Conservation (phyloP, 1,284 basidiomycete genomes). For the Xerocomus minutiporus region DNA sequence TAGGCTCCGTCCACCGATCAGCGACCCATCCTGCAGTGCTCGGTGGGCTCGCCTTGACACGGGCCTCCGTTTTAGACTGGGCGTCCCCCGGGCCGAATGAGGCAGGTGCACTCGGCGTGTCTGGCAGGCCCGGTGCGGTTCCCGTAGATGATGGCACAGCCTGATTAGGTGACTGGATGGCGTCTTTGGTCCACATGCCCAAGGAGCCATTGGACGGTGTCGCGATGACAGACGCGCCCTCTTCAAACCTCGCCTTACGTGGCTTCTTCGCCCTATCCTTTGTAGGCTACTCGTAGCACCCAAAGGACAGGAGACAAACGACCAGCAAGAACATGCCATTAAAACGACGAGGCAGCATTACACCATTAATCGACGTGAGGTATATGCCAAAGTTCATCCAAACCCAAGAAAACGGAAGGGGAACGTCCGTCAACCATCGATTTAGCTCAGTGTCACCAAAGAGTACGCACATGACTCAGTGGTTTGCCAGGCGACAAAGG, state of each 20-base stretch:
- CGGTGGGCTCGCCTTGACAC: conserved; percentile 6
- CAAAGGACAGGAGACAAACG: conserved; percentile 19
- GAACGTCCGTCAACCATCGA: conserved; percentile 31
- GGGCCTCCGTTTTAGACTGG: background rate
- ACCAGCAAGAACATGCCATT: conserved; percentile 32
- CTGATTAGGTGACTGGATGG: background rate
- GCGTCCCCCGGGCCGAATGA: background rate
- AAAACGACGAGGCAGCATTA: conserved; percentile 23
- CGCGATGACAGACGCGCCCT: conserved; percentile 5
- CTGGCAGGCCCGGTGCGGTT: conserved; percentile 4
- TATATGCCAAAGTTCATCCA: conserved; percentile 23
- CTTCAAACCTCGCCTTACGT: conserved; percentile 41
- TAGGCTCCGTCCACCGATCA: conserved; percentile 34
- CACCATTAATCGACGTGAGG: conserved; percentile 34
- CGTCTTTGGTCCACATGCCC: background rate
- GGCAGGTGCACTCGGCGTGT: background rate
- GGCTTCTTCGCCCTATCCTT: conserved; percentile 64
- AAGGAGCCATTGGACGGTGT: background rate
- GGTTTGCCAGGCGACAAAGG: conserved; percentile 52
- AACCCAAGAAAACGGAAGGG: conserved; percentile 9
- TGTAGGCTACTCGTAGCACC: conserved; percentile 51
- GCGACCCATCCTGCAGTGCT: conserved; percentile 17
- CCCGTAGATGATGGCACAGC: conserved; percentile 1
- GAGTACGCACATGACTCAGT: conserved; percentile 78
- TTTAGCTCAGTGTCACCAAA: conserved; percentile 50